These are phyloP conservation scores for Lunularia cruciata DNA, from an alignment of 225 moss, liverwort and hornwort genomes.

Conservation along the genomic window DNA sequence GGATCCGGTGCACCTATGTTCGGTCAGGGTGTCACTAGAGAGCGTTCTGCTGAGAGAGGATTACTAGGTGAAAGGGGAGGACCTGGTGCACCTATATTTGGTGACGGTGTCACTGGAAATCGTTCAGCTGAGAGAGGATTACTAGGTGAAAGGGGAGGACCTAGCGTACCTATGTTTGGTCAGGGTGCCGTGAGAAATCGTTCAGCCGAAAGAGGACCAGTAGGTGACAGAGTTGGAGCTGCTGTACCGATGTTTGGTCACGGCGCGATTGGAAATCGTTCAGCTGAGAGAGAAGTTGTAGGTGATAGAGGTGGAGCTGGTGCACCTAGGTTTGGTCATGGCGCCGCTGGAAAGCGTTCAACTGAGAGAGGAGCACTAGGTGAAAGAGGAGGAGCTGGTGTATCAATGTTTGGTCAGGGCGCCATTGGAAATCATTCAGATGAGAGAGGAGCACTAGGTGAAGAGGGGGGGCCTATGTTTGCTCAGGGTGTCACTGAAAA, in stretches of 20 bases:
- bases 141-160: too few species aligned
- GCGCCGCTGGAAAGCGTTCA: neutral
- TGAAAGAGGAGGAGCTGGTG: constrained; percentile 13
- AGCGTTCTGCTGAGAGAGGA: constrained; percentile 8
- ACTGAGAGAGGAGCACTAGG: neutral
- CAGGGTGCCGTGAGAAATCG: neutral
- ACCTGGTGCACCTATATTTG: constrained; percentile 22
- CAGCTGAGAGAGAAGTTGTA: too few species aligned
- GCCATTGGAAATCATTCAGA: too few species aligned
- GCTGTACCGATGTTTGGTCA: too few species aligned
- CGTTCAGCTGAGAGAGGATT: neutral
- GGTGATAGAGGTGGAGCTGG: too few species aligned
- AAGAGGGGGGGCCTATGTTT: too few species aligned
- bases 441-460: too few species aligned
- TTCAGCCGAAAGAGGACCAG: neutral
- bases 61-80: neutral
- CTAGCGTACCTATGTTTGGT: too few species aligned
- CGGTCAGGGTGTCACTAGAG: neutral
- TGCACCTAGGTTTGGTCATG: constrained; percentile 23
- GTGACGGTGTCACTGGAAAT: neutral
- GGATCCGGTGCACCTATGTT: constrained; percentile 19
- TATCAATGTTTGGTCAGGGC: too few species aligned
- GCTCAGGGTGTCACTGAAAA: too few species aligned
- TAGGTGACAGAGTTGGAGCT: neutral
- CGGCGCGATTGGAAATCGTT: too few species aligned